Evolutionary conservation across 345 rosid genomes (phyloP), one percentile per base, ranked within the genome.

Genomic region (Cardamine chenopodiifolia): DNA sequence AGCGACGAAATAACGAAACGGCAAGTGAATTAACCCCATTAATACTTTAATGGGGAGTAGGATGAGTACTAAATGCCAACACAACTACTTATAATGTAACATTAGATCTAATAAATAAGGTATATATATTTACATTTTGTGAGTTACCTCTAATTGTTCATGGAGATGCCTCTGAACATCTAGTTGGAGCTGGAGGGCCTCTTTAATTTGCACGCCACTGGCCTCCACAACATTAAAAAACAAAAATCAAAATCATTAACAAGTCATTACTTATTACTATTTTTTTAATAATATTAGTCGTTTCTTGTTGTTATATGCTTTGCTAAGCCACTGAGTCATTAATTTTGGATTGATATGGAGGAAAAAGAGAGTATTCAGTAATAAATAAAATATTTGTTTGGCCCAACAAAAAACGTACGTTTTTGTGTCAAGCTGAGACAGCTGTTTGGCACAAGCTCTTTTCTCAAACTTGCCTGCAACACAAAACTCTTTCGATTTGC

Each of bases 141-240:
- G 20, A 66, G 10, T 25, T 85, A 90, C 98, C 97, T 92, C 98
- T 75, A 95, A 68, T 78, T 92, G 99, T 62, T 95, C 98, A 56
- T 92, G 97, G 47, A 95, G 96, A 76, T 87, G 89, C 86, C 88
- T 84, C 71, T 95, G 99, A 42, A 92, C 92, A 74, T 92, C 97
- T 37, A 90, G 75, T 59, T 90, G 99, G 64, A 92, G 81, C 62
- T 85, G 90, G 59, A 92, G 72, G 11, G 99, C 96, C 82, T 92
- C 99, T 64, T 80, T 80, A 70, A 90, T 83, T 66, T 88, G 97
- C 57, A 84, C 53, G 69, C 92, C 80, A 64, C 97, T 90, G 90
- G 91, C 76, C 12, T 62, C 71, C 66, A 77, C 57, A 59, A 61
- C 40, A 65, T 57, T 20, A 20, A 13, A 42, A 23, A 23, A 0